Base-by-base conservation (phyloP, 306 rosid species). In the Medicago truncatula region DNA sequence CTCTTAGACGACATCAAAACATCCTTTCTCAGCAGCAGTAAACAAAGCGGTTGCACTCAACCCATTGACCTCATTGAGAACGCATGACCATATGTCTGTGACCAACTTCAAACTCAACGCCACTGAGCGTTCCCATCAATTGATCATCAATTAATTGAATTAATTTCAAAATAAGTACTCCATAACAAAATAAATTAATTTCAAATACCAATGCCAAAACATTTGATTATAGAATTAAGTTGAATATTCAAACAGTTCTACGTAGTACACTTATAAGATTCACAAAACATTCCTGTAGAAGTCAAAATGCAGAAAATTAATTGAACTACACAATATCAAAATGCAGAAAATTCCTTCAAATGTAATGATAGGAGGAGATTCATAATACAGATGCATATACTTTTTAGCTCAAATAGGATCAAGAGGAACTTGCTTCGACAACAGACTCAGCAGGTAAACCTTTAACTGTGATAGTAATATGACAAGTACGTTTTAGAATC, bases 41-140 rank as follows among this genome's bases (percentile, higher is more conserved):
- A 91, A 90, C 47, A 94, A 50, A 1, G 93, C 80, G 10, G 97
- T 91, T 85, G 90, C 96, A 4, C 96, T 97, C 82, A 91, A 70
- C 71, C 90, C 95, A 38, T 94, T 91, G n/a, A 88, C 92, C 88
- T 91, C 98, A 40, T 87, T 88, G 44, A 91, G 88, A 43, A 94
- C 81, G 4, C 93, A 84, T 1, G 91, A 82, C 88, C 89, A 83
- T 3, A 94, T 81, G 6, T 83, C 80, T 3, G 85, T 85, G 6
- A 90, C 83, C 93, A 0, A 85, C 84, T 63, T 91, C 96, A 16
- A 93, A 89, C 70, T 91, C 97, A 0, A 91, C 82, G 4, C 87
- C 92, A 38, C 82, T 77, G 2, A 66, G 23, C 2, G 90, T 85
- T 4, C 90, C 93, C 52, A 73, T 84, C 94, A 88, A 85, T 80